phyloP scores from a whole-genome alignment of 768 basidiomycete genomes.

The Boletus pseudopeckii region DNA sequence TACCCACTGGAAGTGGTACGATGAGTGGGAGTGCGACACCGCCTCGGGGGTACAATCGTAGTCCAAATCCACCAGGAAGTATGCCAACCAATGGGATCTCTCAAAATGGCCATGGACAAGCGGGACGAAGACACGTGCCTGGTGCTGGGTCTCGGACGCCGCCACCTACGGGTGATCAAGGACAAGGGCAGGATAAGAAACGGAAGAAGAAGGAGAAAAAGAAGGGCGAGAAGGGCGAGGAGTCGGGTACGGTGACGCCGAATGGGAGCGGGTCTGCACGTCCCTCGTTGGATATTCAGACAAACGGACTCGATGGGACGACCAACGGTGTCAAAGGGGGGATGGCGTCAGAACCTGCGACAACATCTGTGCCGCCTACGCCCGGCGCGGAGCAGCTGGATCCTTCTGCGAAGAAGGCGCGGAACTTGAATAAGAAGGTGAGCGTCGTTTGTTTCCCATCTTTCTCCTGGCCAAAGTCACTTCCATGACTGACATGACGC shows the following conservation, averaged over 20 bases:
- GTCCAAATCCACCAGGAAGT: conserved; percentile 52
- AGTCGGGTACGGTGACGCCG: conserved; percentile 30
- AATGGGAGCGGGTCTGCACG: conserved; percentile 22
- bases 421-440: conserved; percentile 96
- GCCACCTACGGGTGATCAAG: conserved; percentile 40
- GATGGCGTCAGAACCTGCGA: conserved; percentile 3
- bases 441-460: not conserved
- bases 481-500: not conserved
- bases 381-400: conserved; percentile 66
- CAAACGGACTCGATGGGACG: conserved; percentile 20
- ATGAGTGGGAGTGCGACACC: conserved; percentile 59
- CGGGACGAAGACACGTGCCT: conserved; percentile 54
- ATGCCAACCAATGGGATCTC: conserved; percentile 34
- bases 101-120: conserved; percentile 31
- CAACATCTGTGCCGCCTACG: conserved; percentile 44
- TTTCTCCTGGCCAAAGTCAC: not conserved
- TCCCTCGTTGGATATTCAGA: conserved; percentile 38
- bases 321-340: conserved; percentile 18
- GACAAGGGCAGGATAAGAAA: conserved; percentile 33
- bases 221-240: conserved; percentile 40
- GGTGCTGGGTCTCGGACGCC: conserved; percentile 60
- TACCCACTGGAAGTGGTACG: conserved; percentile 37
- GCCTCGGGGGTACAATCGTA: conserved; percentile 55
- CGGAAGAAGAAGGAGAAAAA: conserved; percentile 57
- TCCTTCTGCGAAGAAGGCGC: conserved; percentile 83